These are phyloP conservation scores for Gastrolobium bilobum DNA, from an alignment of 306 rosid genomes.

Conservation along the genomic window DNA sequence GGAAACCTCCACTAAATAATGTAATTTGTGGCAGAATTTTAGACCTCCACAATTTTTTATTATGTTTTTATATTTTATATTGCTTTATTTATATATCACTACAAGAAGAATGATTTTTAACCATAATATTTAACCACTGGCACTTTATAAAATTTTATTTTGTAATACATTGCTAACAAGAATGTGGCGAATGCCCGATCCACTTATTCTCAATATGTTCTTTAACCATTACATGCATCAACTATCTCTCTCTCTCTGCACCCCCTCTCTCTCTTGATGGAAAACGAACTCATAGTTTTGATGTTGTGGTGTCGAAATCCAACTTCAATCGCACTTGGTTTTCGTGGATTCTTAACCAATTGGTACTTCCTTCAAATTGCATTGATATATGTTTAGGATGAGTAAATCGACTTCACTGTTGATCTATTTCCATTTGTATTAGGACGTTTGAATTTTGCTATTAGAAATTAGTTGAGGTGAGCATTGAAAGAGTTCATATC, in stretches of 20 bases:
- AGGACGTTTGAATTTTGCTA: not conserved
- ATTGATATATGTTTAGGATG: slow-evolving; percentile 25
- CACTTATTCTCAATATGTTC: too few relatives aligned
- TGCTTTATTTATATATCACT: too few relatives aligned
- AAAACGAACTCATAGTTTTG: slow-evolving; percentile 28
- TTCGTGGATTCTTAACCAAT: slow-evolving; percentile 3
- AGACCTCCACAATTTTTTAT: too few relatives aligned
- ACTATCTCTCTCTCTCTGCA: slow-evolving; percentile 24
- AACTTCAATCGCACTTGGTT: slow-evolving; percentile 8
- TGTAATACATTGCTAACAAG: too few relatives aligned
- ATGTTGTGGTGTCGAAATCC: slow-evolving; percentile 1
- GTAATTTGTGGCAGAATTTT: too few relatives aligned
- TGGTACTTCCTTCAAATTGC: slow-evolving; percentile 23
- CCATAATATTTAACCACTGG: too few relatives aligned
- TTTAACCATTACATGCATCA: not conserved
- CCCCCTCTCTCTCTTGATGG: too few relatives aligned
- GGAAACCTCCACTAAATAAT: too few relatives aligned
- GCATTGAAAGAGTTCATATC: not conserved
- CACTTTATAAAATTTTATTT: too few relatives aligned
- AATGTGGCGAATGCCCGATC: too few relatives aligned
- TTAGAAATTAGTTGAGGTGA: slow-evolving; percentile 26
- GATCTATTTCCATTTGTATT: slow-evolving; percentile 30
- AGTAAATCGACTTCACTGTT: slow-evolving; percentile 18
- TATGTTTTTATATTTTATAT: too few relatives aligned
- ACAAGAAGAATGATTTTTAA: too few relatives aligned